A percentile compares a stretch with the other conserved stretches of the same genome.
Conservation (phyloP, 2,329 filamentous ascomycete genomes). For the Ceratocystis huliohia region DNA sequence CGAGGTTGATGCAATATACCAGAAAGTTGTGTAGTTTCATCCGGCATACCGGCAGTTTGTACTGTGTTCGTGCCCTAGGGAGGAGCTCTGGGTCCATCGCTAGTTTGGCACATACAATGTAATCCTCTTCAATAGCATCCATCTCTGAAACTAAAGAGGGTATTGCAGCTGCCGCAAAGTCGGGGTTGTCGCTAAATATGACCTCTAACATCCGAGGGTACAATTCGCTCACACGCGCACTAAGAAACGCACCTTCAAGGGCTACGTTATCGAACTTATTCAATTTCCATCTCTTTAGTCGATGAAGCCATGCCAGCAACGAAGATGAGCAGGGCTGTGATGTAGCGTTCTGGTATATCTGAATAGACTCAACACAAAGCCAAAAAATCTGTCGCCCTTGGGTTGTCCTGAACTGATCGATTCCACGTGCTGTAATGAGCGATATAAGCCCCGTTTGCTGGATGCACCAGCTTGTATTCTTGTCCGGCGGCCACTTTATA, state of each 20-base stretch:
- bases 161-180: slow-evolving; percentile 12
- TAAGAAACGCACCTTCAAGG: slow-evolving; percentile 12
- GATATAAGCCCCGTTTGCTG: slow-evolving; percentile 16
- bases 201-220: slow-evolving; percentile 15
- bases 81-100: background rate
- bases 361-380: slow-evolving; percentile 19
- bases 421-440: slow-evolving; percentile 15
- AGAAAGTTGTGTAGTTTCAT: slow-evolving; percentile 19
- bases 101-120: background rate
- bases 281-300: slow-evolving; percentile 12
- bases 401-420: slow-evolving; percentile 13
- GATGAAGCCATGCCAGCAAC: slow-evolving; percentile 17
- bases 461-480: slow-evolving; percentile 12
- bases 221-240: slow-evolving; percentile 12
- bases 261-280: slow-evolving; percentile 2
- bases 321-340: slow-evolving; percentile 10
- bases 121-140: slow-evolving; percentile 10
- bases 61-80: background rate
- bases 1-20: slow-evolving; percentile 17
- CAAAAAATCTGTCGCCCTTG: slow-evolving; percentile 19
- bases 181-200: slow-evolving; percentile 2
- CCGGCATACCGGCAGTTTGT: slow-evolving; percentile 17
- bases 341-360: slow-evolving; percentile 18
- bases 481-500: slow-evolving; percentile 16
- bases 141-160: background rate